Base-by-base conservation (phyloP, 495 filamentous ascomycete species). In the Usnea hakonensis region DNA sequence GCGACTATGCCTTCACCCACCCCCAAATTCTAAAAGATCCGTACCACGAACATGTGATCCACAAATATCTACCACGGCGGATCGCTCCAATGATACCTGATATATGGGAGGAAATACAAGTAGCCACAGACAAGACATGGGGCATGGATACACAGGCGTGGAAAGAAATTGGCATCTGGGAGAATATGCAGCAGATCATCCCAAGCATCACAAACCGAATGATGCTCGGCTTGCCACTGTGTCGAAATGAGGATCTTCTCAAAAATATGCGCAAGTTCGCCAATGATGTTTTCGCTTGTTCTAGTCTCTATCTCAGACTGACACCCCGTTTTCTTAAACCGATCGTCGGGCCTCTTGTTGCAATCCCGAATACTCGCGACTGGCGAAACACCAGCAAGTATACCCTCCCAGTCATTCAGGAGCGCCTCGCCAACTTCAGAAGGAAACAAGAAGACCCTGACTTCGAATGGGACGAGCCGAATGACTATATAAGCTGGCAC, bases 201-300 rank as follows among this genome's bases (percentile, higher is more conserved):
- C 69, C 69, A 1, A 70, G 70, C 23, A 68, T 66, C 6, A 61
- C 72, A 11, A 76, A 71, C 59, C 71, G 76, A 14, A 75, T 76
- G 62, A 74, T 74, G 19, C 66, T 79, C 30, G 77, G 76, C 2
- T 46, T 68, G n/a, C 70, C 73, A 3, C 60, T 79, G 7, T 76
- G 75, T 46, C 66, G 69, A 3, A 66, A 75, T 40, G 62, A 70
- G 54, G 44, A 63, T 23, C 73, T 71, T 35, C 66, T 74, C 1
- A 55, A 55, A 40, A 63, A 70, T 8, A 63, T 59, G 59, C 37
- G 50, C 30, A 48, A 44, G 16, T 66, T 62, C 44, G 26, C 64
- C 9, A 57, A 44, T 44, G 55, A 55, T 37, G 60, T 63, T 21
- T 43, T 46, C 1, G 26, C 41, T 11, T 38, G 26, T 11, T 5